Evolutionary conservation across 352 stramenopile species (phyloP), one percentile per base, ranked within the genome.

Genomic region (Aphanomyces astaci): DNA sequence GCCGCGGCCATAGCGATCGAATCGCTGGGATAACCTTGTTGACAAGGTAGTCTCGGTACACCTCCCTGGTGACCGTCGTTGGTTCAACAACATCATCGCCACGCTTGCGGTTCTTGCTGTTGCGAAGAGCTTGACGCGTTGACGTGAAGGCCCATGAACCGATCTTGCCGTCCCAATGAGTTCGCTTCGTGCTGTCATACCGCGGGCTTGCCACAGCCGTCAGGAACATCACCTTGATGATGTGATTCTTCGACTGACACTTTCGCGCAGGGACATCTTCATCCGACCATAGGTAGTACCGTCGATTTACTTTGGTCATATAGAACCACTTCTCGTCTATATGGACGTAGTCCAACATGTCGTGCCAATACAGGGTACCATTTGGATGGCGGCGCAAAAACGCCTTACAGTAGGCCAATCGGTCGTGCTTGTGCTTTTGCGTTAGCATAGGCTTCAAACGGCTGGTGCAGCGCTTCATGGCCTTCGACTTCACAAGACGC

Each of bases 201-300:
- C 48, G 7, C n/a, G 48, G 48, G n/a, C 48, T 7, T 9, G 48
- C 48, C n/a, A 55, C 25, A 30, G 48, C 48, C n/a, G 25, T 30
- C n/a, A 55, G 48, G n/a, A 55, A 55, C 48, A 55, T 55, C 7
- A 55, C 48, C 48, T 55, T 55, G 5, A 55, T 55, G 48, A 43
- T 7, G 36, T 43, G 36, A 15, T 15, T 7, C 36, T 43, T 43
- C 7, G 36, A 43, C 36, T 43, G 36, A 43, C 36, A 43, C 36
- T 43, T 43, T 15, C 36, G 36, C 36, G 15, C 15, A 43, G 36
- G 36, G 7, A 43, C 36, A 7, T 7, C 7, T 15, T 43, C 36
- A 43, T 43, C 36, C 7, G 7, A 15, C 36, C 36, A 43, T 15
- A 43, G 36, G 36, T 43, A 43, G 36, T 43, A 43, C 7, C 36